These are phyloP conservation scores for Tephrocybe sp. DNA, from an alignment of 768 basidiomycete genomes.

Conservation along the genomic window DNA sequence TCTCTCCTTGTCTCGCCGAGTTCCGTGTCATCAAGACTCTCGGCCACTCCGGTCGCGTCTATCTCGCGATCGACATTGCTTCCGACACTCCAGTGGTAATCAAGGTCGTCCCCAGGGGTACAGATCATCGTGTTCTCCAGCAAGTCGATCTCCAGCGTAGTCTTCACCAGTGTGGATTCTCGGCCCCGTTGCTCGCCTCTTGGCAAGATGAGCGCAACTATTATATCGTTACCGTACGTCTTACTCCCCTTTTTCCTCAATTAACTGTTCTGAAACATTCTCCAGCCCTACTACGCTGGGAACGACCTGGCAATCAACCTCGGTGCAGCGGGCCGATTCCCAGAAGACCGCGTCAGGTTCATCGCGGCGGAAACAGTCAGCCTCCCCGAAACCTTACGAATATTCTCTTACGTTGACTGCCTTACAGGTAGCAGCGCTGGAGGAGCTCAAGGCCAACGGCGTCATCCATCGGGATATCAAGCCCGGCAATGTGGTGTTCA, in stretches of 20 bases:
- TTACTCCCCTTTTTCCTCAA: background rate
- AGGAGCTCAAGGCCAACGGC: conserved; percentile 1
- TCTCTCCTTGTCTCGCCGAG: background rate
- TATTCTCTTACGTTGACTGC: background rate
- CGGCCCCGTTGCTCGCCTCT: conserved; percentile 2
- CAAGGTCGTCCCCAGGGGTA: too few species aligned
- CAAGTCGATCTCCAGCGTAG: conserved; percentile 2
- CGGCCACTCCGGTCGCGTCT: too few species aligned
- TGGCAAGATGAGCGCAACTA: conserved; percentile 11
- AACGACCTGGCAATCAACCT: conserved; percentile 4
- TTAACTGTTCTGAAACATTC: background rate
- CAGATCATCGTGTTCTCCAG: conserved; percentile 4
- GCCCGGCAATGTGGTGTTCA: conserved; percentile 10
- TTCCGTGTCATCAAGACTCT: conserved; percentile 5
- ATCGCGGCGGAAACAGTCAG: conserved; percentile 11
- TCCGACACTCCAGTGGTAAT: too few species aligned
- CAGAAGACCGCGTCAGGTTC: background rate
- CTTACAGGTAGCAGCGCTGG: conserved; percentile 39
- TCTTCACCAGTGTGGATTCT: background rate
- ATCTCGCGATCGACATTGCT: too few species aligned
- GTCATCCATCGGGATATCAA: conserved; percentile 17
- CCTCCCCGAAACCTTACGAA: background rate
- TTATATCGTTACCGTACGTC: conserved; percentile 14
- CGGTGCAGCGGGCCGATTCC: background rate
- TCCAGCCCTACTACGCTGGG: conserved; percentile 6